phyloP scores from a whole-genome alignment of 2,329 filamentous ascomycete genomes.

The Camillea tinctor region DNA sequence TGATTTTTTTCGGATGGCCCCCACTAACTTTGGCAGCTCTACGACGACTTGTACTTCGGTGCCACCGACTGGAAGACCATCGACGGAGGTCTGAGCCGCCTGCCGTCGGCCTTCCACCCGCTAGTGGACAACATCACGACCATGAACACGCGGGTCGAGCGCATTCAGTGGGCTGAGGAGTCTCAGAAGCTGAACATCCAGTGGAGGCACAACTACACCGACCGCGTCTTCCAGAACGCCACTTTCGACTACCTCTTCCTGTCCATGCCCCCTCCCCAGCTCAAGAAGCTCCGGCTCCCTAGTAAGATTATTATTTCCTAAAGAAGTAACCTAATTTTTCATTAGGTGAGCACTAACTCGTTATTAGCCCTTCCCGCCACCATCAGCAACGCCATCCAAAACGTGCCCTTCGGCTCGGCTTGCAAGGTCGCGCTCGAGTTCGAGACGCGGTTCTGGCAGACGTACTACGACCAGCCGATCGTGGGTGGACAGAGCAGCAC shows the following conservation, averaged over 20 bases:
- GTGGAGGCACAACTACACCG: slow-evolving; percentile 49
- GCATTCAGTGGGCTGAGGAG: slow-evolving; percentile 51
- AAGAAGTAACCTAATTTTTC: slow-evolving; percentile 25
- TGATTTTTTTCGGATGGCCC: no score
- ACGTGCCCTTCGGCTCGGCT: slow-evolving; percentile 42
- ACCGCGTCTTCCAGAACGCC: slow-evolving; percentile 41
- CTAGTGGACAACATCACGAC: slow-evolving; percentile 56
- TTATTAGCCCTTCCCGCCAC: slow-evolving; percentile 35
- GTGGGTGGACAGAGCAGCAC: slow-evolving; percentile 57
- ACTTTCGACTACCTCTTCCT: slow-evolving; percentile 68
- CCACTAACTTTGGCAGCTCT: slow-evolving; percentile 32
- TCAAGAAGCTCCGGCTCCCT: slow-evolving; percentile 60
- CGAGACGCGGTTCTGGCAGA: slow-evolving; percentile 60
- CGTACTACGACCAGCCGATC: slow-evolving; percentile 50
- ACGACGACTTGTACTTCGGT: slow-evolving; percentile 59
- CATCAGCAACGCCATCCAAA: slow-evolving; percentile 47
- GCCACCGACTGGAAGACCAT: slow-evolving; percentile 64
- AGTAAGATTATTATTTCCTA: slow-evolving; percentile 19
- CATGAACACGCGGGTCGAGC: slow-evolving; percentile 56
- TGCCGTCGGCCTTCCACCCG: slow-evolving; percentile 63
- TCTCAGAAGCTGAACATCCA: slow-evolving; percentile 55
- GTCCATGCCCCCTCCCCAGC: slow-evolving; percentile 59
- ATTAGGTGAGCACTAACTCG: slow-evolving; percentile 36
- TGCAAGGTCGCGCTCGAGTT: slow-evolving; percentile 68
- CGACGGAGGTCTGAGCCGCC: slow-evolving; percentile 53